Base-by-base conservation (phyloP, 805 yeast genomes). In the Sugiyamaella americana region DNA sequence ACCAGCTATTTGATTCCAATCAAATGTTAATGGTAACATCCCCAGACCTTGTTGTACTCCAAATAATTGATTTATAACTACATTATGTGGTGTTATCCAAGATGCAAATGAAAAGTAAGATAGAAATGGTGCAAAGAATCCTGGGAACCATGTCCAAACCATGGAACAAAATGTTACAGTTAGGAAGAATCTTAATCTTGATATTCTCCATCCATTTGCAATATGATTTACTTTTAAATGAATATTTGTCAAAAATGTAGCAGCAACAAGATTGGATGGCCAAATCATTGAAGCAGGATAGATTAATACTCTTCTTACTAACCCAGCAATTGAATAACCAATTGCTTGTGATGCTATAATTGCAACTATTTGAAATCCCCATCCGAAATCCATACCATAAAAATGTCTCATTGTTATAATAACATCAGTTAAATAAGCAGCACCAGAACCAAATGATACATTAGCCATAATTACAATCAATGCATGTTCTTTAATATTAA, bases 301-400 rank as follows among this genome's bases (percentile, higher is more conserved):
- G 13, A 83, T 81, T 51, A 83, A 69, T 30, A 80, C 68, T 52
- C 75, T 72, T 52, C 82, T 69, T 36, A 75, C 68, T 47, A 82
- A 44, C 24, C 89, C 89, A 38, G 85, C 86, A 44, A 79, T 61
- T 22, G 84, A 81, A 52, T 79, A 78, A 6, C 89, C 88, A 43
- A 83, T 69, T 53, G 77, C 68, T 60, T 82, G 87, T 34, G 83
- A 72, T 11, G 83, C 71, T 43, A 77, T 58, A 39, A 72, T 68
- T 38, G 78, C 67, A 43, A 79, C 60, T 24, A 82, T 62, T 51
- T 73, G 73, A 50, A 75, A 79, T 17, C 85, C 86, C 65, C 73
- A 66, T 36, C 74, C 76, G 49, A 68, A 70, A 39, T 48, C 53
- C 23, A 47, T 48, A 48, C 68, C 67, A 62, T 77, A 78, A 63